Base-by-base conservation (phyloP, 345 rosid species). In the Gossypium turneri region DNA sequence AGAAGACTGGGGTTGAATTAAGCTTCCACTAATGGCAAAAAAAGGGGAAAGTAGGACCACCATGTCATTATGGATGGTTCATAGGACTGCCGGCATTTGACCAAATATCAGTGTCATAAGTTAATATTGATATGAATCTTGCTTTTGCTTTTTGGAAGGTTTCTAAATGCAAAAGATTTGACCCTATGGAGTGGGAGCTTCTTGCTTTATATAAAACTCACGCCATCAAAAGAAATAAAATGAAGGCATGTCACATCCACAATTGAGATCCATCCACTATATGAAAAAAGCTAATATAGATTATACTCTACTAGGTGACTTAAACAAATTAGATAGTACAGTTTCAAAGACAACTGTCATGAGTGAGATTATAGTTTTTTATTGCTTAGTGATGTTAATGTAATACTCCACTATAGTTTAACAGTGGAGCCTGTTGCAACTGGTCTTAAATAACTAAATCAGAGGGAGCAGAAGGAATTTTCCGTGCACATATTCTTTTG, bases 51-150 rank as follows among this genome's bases (percentile, higher is more conserved):
- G 58, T 17, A 53, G 22, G 57, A 17, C 19, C 20, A n/a, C 0
- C 20, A n/a, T 15, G 34, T 66, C 70, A 45, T 6, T 45, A 12
- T 20, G 70, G 59, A 63, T 62, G 76, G 51, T 63, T 48, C 58
- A 20, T 52, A 52, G 8, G 45, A 60, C 16, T 19, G 71, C 77
- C 77, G 52, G 10, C 16, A 51, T 50, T 74, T 63, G 22, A 52
- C 71, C 57, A 56, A 74, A 74, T 63, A 74, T 58, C 13, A 3
- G 44, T 16, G 66, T 24, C 64, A 41, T 20, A 57, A 44, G 59
- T 64, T 74, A 29, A 63, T 63, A 29, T 20, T 64, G 52, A 51
- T 52, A 52, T 65, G 63, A 64, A 74, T 74, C 63, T 53, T 65
- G 53, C 72, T 13, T 75, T 27, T 60, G 19, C 3, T 9, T 56